Evolutionary conservation across 2,329 filamentous ascomycete species (phyloP).

Genomic region (Alternaria novae-zelandiae): DNA sequence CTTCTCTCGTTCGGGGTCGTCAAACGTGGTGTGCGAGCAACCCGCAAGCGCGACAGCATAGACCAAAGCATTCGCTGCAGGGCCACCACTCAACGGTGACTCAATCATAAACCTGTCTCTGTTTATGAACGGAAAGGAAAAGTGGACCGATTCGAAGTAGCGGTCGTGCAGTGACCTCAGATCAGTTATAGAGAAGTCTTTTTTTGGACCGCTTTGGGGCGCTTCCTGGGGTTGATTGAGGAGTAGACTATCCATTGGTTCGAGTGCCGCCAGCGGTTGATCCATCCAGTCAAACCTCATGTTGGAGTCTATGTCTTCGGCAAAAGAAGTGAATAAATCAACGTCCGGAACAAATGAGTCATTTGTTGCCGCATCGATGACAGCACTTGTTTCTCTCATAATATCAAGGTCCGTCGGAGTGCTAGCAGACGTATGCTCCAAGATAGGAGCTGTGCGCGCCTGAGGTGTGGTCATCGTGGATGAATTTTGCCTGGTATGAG

Average conservation of each 20-base stretch:
- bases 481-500: fast-evolving
- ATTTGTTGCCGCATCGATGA: not conserved
- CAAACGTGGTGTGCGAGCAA: not conserved
- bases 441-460: not conserved
- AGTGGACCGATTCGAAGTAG: not conserved
- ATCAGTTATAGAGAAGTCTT: not conserved
- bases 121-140: constrained; percentile 2
- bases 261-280: not conserved
- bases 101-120: not conserved
- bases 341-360: not conserved
- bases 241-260: not conserved
- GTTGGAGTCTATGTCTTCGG: not conserved
- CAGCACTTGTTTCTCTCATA: not conserved
- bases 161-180: not conserved
- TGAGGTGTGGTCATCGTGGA: fast-evolving
- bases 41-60: constrained; percentile 5
- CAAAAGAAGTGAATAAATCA: not conserved
- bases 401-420: not conserved
- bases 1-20: not conserved
- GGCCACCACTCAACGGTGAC: not conserved
- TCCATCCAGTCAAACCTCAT: not conserved
- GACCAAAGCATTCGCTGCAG: not conserved
- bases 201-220: not conserved
- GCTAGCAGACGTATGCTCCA: not conserved
- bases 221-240: not conserved